Evolutionary conservation across 805 yeast species (phyloP).

Genomic region (Zygoascus bituminiphila): DNA sequence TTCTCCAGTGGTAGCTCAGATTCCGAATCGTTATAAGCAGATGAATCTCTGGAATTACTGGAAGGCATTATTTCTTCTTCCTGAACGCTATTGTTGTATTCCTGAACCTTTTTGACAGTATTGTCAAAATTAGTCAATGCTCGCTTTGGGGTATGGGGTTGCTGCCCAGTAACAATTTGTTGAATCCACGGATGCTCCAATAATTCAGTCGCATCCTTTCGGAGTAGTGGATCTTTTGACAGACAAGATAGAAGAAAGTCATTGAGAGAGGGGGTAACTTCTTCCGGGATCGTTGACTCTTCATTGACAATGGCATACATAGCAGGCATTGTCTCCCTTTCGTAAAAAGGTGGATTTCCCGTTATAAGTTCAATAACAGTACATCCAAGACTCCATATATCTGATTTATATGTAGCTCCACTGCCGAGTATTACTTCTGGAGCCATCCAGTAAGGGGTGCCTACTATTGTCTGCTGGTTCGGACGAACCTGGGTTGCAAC

Average conservation of each 20-base stretch:
- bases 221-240: slow-evolving; percentile 53
- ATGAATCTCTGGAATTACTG: background rate
- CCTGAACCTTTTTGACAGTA: background rate
- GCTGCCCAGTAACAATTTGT: background rate
- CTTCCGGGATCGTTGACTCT: slow-evolving; percentile 58
- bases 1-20: background rate
- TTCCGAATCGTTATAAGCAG: background rate
- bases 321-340: slow-evolving; percentile 67
- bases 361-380: slow-evolving; percentile 81
- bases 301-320: slow-evolving; percentile 69
- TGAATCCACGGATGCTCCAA: slow-evolving; percentile 55
- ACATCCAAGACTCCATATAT: slow-evolving; percentile 84
- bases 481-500: slow-evolving; percentile 46
- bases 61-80: background rate
- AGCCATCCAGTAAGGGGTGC: slow-evolving; percentile 99
- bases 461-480: slow-evolving; percentile 36
- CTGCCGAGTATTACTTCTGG: slow-evolving; percentile 85
- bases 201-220: slow-evolving; percentile 50
- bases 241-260: slow-evolving; percentile 64
- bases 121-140: background rate
- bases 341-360: slow-evolving; percentile 80
- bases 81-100: background rate
- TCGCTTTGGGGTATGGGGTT: background rate
- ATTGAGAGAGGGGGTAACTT: slow-evolving; percentile 32
- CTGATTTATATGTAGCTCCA: slow-evolving; percentile 83